Conservation (phyloP, 164 flowering plant genomes). For the Cinnamomum micranthum region DNA sequence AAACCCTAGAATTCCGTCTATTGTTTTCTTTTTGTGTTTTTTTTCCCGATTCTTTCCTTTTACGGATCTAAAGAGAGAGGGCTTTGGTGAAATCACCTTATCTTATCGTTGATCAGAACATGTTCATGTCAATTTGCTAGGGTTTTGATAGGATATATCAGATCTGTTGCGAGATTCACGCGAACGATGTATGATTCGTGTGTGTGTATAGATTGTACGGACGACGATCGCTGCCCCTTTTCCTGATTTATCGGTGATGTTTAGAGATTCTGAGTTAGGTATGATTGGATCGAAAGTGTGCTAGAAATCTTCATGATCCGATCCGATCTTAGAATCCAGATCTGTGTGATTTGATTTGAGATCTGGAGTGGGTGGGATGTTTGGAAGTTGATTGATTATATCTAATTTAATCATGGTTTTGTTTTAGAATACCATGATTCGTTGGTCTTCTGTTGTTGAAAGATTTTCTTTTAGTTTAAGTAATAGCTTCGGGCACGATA, state of each 20-base stretch:
- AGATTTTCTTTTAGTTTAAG: background rate
- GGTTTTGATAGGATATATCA: background rate
- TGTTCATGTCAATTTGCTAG: background rate
- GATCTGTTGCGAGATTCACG: background rate
- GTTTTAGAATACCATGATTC: no score
- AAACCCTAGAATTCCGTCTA: background rate
- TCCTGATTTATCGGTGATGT: background rate
- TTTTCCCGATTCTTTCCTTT: background rate
- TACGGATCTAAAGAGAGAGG: background rate
- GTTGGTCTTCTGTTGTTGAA: background rate
- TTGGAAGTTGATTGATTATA: background rate
- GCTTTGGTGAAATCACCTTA: background rate
- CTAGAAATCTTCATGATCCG: no score
- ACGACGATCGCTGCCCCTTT: background rate
- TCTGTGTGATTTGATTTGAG: background rate
- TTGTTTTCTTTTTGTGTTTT: background rate
- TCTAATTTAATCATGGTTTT: background rate
- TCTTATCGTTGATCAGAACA: background rate
- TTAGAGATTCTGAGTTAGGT: background rate
- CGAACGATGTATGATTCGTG: background rate
- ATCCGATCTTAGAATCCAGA: background rate
- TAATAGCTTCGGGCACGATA: background rate
- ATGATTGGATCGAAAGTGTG: background rate
- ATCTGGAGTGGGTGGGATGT: background rate
- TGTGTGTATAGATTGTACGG: background rate